Base-by-base conservation (phyloP, 352 stramenopile genomes). In the Globisporangium yorkense region DNA sequence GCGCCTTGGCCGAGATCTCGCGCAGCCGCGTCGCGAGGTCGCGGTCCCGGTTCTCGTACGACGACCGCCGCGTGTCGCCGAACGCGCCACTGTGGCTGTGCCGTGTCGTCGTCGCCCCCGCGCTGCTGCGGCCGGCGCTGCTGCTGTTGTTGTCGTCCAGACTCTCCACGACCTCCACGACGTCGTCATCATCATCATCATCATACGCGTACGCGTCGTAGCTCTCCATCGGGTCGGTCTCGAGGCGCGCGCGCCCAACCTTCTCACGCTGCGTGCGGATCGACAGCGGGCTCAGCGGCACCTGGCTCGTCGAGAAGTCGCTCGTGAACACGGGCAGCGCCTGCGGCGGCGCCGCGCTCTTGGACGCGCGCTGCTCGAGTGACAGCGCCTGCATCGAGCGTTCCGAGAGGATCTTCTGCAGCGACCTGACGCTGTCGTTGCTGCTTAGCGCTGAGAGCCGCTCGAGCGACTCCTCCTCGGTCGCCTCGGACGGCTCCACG, bases 141-240 rank as follows among this genome's bases (percentile, higher is more conserved):
- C 71, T 67, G 33, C 41, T 70, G 50, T 44, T n/a, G 33, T 13
- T 18, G 29, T 13, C 16, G 29, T 79, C 67, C 47, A 77, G 62
- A 4, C 64, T 66, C 20, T 83, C 70, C 40, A 59, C 54, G 15
- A 59, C 43, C 7, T 63, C 48, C 16, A 47, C 24, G 16, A 41
- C 58, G 24, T 47, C 41, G n/a, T 63, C 56, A 3, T 66, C 55
- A 53, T 63, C 43, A n/a, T 74, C 40, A 16, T 54, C 47, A n/a
- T 54, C 44, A 20, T 46, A 77, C 44, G 80, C 73, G 49, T 85
- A 86, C 51, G 66, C 71, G 57, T 89, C 79, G 56, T 83, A 84
- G 33, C 70, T 66, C 62, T 89, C 79, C 71, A 78, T 83, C 31
- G 76, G 79, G 55, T 89, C 79, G 3, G 79, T 86, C 62, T 87